Conservation (phyloP, 2,329 filamentous ascomycete species). For the Leptodontidium sp. region DNA sequence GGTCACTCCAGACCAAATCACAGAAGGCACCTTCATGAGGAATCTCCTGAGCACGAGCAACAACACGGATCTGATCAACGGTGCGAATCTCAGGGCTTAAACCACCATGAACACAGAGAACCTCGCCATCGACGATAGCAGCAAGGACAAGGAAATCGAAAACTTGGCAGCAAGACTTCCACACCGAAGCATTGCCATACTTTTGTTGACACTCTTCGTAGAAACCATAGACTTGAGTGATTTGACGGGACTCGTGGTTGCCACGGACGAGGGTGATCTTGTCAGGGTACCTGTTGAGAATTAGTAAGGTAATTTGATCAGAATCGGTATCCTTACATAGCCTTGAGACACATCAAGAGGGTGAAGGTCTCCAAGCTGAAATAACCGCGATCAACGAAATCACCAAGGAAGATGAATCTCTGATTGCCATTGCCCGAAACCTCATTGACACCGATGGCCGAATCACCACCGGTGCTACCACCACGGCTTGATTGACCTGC, state of each 20-base stretch:
- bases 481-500: slow-evolving; percentile 52
- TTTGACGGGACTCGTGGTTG: slow-evolving; percentile 80
- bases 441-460: slow-evolving; percentile 48
- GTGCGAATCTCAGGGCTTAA: slow-evolving; percentile 78
- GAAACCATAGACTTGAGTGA: slow-evolving; percentile 81
- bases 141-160: slow-evolving; percentile 80
- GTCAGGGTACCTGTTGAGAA: slow-evolving; percentile 66
- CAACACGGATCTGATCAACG: slow-evolving; percentile 77
- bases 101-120: slow-evolving; percentile 77
- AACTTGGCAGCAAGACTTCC: slow-evolving; percentile 81
- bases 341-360: slow-evolving; percentile 75
- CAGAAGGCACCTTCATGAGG: slow-evolving; percentile 81
- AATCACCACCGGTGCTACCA: slow-evolving; percentile 50
- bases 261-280: slow-evolving; percentile 77
- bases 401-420: slow-evolving; percentile 77
- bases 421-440: slow-evolving; percentile 63
- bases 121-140: slow-evolving; percentile 77
- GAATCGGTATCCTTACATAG: slow-evolving; percentile 59
- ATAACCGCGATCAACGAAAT: slow-evolving; percentile 79
- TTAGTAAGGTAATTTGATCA: slow-evolving; percentile 30
- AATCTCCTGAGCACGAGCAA: slow-evolving; percentile 78
- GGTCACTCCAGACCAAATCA: slow-evolving; percentile 80
- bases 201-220: slow-evolving; percentile 82
- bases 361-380: slow-evolving; percentile 79
- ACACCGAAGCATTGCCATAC: slow-evolving; percentile 79